Evolutionary conservation across 805 yeast species (phyloP), one percentile per base, ranked within the genome.

Genomic region (Saturnispora ahearnii): DNA sequence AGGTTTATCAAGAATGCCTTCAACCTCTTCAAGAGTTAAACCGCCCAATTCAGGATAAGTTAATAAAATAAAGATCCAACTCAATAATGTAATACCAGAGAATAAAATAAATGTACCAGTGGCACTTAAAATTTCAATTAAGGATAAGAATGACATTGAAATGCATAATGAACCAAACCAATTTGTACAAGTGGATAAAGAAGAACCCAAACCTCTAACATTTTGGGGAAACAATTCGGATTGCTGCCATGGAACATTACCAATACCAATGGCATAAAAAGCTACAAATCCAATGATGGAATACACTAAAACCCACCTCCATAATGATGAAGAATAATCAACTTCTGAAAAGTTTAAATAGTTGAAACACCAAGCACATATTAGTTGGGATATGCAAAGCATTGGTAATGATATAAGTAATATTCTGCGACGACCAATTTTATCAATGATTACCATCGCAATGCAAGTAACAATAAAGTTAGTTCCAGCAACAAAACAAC

Each of bases 221-320:
- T 81, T 78, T 73, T 90, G 95, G 36, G 96, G 93, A 71, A 93
- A 89, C 61, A 91, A 71, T 68, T 91, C 99, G 50, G 91, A 84
- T 63, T 93, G 97, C 64, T 90, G 96, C 99, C 99, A 91, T 48
- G 98, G 97, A 50, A 88, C 93, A 66, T 91, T 90, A 69, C 99
- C 99, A 57, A 90, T 86, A 57, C 98, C 98, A 57, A 87, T 73
- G 44, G 97, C 96, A 64, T 90, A 91, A 49, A 83, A 81, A 2
- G 96, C 96, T 44, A 90, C 96, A 62, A 74, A 91, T 40, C 79
- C 64, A 55, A 91, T 87, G 86, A 90, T 89, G 49, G 88, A 82
- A 34, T 87, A 73, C 55, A 93, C 84, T 48, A 91, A 79, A 12
- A 90, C 81, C 54, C 86, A 78, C 21, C 96, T 95, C 96, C 97